Percentiles rank a stretch among this genome's conserved stretches.
These are phyloP conservation scores for Vanilla planifolia DNA, from an alignment of 106 monocot species.

Conservation along the genomic window DNA sequence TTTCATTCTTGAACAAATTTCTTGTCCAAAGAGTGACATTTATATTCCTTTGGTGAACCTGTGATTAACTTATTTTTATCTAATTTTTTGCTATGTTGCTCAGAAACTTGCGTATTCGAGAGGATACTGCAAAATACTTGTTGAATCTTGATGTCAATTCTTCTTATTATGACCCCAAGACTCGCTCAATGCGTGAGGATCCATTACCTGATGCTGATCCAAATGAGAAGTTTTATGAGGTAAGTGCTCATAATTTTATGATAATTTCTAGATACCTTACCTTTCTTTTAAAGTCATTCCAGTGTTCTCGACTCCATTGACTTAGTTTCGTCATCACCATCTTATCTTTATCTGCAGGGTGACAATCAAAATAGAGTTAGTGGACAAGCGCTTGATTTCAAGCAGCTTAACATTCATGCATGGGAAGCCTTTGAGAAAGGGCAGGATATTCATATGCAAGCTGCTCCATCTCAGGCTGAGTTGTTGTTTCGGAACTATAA, in stretches of 20 bases:
- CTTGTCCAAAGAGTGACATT: too few relatives aligned
- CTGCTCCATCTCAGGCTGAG: conserved; percentile 98
- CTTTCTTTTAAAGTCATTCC: too few relatives aligned
- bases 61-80: background rate
- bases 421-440: conserved; percentile 99
- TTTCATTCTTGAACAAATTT: too few relatives aligned
- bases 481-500: conserved; percentile 74
- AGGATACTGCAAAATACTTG: conserved; percentile 96
- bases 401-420: conserved; percentile 87
- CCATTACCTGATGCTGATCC: conserved; percentile 91
- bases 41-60: background rate
- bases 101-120: conserved; percentile 97
- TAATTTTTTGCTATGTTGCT: conserved; percentile 4
- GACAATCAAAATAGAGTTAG: conserved; percentile 89
- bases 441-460: conserved; percentile 99
- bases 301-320: background rate
- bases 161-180: conserved; percentile 91
- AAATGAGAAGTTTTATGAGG: conserved; percentile 92
- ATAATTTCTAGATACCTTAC: background rate
- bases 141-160: conserved; percentile 96
- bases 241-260: conserved; percentile 18
- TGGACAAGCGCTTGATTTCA: conserved; percentile 94
- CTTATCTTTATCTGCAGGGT: conserved; percentile 38
- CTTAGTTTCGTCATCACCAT: background rate
- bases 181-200: conserved; percentile 97